A percentile compares a stretch with the other conserved stretches of the same genome.
These are phyloP conservation scores for Oryza nivara DNA, from an alignment of 176 grass and related monocot species.

Conservation along the genomic window DNA sequence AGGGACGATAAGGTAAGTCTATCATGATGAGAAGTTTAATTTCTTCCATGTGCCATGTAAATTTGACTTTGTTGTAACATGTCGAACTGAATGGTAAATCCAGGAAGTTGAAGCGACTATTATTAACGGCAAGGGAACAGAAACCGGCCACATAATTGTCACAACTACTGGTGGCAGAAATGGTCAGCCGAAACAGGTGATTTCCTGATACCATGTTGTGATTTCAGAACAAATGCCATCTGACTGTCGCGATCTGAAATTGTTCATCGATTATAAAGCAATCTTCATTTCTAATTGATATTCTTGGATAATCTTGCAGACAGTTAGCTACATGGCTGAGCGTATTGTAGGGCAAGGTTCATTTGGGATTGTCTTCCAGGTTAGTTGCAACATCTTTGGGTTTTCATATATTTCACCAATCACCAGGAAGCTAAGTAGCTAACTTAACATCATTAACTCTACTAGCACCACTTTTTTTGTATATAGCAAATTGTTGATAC, in stretches of 20 bases:
- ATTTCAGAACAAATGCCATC: not conserved
- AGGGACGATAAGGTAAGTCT: constrained; percentile 69
- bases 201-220: constrained; percentile 18
- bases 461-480: not conserved
- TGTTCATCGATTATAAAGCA: not conserved
- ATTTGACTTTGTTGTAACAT: not conserved
- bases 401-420: not conserved
- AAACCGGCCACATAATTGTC: constrained; percentile 88
- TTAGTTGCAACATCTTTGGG: constrained; percentile 45
- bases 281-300: not conserved
- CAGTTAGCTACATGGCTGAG: constrained; percentile 78
- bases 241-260: not conserved
- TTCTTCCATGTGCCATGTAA: not conserved
- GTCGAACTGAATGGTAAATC: constrained; percentile 28
- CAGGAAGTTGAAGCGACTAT: constrained; percentile 79
- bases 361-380: constrained; percentile 77
- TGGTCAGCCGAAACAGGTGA: constrained; percentile 76
- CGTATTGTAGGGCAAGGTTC: constrained; percentile 75
- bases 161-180: constrained; percentile 82
- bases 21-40: not conserved
- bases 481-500: not conserved
- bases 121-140: constrained; percentile 76
- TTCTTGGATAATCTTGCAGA: constrained; percentile 51
- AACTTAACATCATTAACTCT: not conserved
- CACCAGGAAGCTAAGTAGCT: not conserved